Evolutionary conservation across 495 filamentous ascomycete genomes (phyloP), one percentile per base, ranked within the genome.

Genomic region (Penicillium daleae): DNA sequence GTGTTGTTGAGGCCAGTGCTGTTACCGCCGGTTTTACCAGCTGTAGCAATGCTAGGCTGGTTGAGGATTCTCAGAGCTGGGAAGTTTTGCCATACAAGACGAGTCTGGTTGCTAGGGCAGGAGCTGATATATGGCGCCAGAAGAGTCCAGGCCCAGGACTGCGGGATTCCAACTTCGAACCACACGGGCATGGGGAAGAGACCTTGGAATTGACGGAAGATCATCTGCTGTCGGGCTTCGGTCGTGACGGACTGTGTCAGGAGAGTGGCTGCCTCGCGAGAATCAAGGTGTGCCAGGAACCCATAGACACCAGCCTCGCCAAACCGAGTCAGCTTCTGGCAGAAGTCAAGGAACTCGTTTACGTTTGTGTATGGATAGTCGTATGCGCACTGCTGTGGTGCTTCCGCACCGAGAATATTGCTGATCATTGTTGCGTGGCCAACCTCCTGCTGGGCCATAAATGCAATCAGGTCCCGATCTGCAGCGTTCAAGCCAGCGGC

Each of bases 21-120:
- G 74, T 89, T 89, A 59, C 83, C 80, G 62, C 78, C 78, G 22
- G 76, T 82, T 37, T 80, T 80, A 6, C 61, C 58, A 72, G 42
- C 69, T 13, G 85, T 84, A 57, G 83, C 83, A 39, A 87, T 82
- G 74, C 92, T 94, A 4, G 91, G 87, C 64, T 95, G 87, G 78
- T 96, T 94, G 53, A 89, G 76, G 62, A 96, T 85, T 62, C 79
- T 73, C 5, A 96, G 81, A 0, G 81, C 82, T 0, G 92, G 93
- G 80, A 92, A 96, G 77, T 96, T 97, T 72, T 96, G 90, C 92
- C 92, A 96, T 12, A 87, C 80, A 37, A 96, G 78, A 5, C 90
- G 85, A 4, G 91, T 96, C 65, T 88, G 86, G 66, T 89, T 87
- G 54, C 72, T 73, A 0, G 92, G 92, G 72, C 93, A 97, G 13